Conservation (phyloP, 176 grass and related monocot genomes). For the Poa pratensis region DNA sequence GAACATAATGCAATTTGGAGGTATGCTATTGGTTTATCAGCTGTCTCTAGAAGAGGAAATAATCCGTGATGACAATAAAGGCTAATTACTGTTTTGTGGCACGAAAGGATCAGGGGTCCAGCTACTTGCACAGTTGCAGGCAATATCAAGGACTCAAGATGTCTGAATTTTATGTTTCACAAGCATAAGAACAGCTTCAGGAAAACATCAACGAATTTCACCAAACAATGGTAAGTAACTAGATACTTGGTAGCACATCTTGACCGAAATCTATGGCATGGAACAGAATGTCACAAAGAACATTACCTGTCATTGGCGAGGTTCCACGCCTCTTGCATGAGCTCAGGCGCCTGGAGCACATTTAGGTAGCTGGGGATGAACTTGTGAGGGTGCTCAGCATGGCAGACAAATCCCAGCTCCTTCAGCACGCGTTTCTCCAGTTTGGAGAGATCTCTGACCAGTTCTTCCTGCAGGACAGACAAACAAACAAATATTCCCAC, state of each 20-base stretch:
- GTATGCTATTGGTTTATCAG: neutral
- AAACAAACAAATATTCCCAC: neutral
- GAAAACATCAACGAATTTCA: neutral
- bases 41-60: no score
- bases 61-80: neutral
- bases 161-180: no score
- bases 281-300: neutral
- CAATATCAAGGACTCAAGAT: no score
- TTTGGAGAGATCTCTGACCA: neutral
- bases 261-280: neutral
- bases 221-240: neutral
- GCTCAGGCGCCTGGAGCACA: slow-evolving; percentile 42
- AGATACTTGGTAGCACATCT: neutral
- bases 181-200: neutral
- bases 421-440: neutral
- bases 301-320: slow-evolving; percentile 59
- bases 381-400: slow-evolving; percentile 64
- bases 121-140: no score
- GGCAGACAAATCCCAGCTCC: slow-evolving; percentile 51
- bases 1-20: neutral
- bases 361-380: slow-evolving; percentile 59
- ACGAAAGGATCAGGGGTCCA: no score
- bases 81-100: no score
- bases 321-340: slow-evolving; percentile 61
- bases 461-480: neutral